phyloP scores from a whole-genome alignment of 1,284 basidiomycete genomes.

The Hypsizygus ulmarius region DNA sequence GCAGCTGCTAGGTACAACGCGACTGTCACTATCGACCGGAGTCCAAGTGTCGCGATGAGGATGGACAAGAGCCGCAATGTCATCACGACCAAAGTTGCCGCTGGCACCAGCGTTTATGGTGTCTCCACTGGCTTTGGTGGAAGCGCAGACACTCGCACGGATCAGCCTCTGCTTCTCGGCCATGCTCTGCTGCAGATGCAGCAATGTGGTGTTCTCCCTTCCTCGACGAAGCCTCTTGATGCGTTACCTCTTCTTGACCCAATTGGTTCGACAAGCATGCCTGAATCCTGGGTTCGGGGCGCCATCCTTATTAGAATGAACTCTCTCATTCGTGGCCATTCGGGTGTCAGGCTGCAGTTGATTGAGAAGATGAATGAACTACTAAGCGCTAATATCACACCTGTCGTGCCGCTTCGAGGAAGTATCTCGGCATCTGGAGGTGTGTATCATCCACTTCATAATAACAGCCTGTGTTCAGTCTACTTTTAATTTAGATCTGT shows the following conservation, averaged over 20 bases:
- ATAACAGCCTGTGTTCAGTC: constrained; percentile 8
- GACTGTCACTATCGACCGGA: constrained; percentile 51
- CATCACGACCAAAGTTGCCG: constrained; percentile 64
- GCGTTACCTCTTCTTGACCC: constrained; percentile 65
- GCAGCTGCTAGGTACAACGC: constrained; percentile 67
- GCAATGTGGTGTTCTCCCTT: constrained; percentile 66
- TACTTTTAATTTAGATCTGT: constrained; percentile 51
- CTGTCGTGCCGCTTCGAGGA: constrained; percentile 81
- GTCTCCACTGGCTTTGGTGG: constrained; percentile 84
- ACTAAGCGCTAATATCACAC: constrained; percentile 72
- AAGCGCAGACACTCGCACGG: constrained; percentile 67
- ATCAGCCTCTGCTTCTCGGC: constrained; percentile 65
- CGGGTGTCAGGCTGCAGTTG: constrained; percentile 79
- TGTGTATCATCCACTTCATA: constrained; percentile 27
- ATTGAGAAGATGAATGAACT: constrained; percentile 78
- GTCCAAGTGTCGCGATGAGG: constrained; percentile 44
- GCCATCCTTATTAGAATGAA: constrained; percentile 87
- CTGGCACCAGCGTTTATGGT: constrained; percentile 73
- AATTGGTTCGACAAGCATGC: constrained; percentile 72
- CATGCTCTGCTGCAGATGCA: constrained; percentile 80
- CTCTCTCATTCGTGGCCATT: constrained; percentile 85
- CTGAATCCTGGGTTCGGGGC: constrained; percentile 88
- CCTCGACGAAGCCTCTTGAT: constrained; percentile 41
- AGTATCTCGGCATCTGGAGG: constrained; percentile 83
- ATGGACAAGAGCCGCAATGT: constrained; percentile 59